phyloP scores from a whole-genome alignment of 2,329 filamentous ascomycete genomes.

The Clonostachys sp. region DNA sequence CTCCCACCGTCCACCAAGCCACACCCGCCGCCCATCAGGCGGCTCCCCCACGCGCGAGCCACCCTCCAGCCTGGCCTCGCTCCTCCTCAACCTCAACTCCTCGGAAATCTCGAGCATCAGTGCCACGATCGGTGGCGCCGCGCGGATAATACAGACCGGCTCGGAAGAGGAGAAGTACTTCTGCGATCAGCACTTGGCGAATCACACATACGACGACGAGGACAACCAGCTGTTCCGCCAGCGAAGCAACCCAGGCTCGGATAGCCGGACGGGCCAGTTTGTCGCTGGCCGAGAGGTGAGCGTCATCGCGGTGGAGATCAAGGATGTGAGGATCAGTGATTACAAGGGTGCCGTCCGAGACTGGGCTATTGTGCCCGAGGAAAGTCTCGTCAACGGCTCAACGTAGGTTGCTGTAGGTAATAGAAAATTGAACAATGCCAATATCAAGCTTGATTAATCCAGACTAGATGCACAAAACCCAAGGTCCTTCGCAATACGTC shows the following conservation, averaged over 20 bases:
- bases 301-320: constrained; percentile 81
- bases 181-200: constrained; percentile 77
- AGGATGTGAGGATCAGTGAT: constrained; percentile 83
- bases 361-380: constrained; percentile 48
- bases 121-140: constrained; percentile 89
- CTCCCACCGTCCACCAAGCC: constrained; percentile 81
- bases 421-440: not conserved
- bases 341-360: constrained; percentile 94
- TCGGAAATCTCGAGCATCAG: constrained; percentile 83
- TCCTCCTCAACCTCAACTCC: constrained; percentile 88
- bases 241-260: not conserved
- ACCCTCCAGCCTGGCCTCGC: constrained; percentile 71
- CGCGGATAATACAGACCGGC: constrained; percentile 65
- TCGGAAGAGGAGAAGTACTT: constrained; percentile 84
- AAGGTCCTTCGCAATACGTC: constrained; percentile 1
- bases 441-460: constrained; percentile 54
- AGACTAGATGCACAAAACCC: not conserved
- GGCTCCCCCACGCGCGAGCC: constrained; percentile 61
- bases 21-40: constrained; percentile 51
- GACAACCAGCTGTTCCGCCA: constrained; percentile 22
- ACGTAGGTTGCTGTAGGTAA: not conserved
- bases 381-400: constrained; percentile 32
- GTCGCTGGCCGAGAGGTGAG: constrained; percentile 69
- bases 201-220: constrained; percentile 78
- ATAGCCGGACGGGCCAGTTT: not conserved